Evolutionary conservation across 129 eudicot genomes (phyloP).

Genomic region (Centaurea solstitialis): DNA sequence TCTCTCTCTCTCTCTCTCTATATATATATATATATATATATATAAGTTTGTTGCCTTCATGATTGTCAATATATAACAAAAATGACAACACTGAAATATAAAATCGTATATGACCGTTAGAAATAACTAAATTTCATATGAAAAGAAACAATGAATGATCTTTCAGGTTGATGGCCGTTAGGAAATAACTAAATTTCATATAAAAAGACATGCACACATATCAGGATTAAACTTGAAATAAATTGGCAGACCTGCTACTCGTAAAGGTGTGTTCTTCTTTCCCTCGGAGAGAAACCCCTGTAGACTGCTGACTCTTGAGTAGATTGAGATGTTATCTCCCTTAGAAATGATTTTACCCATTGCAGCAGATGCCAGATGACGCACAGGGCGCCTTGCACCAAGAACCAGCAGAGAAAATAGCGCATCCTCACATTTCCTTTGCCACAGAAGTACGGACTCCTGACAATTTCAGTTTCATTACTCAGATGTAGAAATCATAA

Average conservation of each 20-base stretch:
- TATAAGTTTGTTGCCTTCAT: background rate
- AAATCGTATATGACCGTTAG: background rate
- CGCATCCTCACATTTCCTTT: constrained; percentile 96
- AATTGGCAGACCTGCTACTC: constrained; percentile 80
- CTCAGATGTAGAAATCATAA: constrained; percentile 3
- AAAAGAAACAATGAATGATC: background rate
- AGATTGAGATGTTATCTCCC: constrained; percentile 87
- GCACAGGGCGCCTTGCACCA: constrained; percentile 97
- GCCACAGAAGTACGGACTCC: constrained; percentile 88
- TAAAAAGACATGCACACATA: background rate
- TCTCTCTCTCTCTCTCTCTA: no score
- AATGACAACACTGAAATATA: constrained; percentile 4
- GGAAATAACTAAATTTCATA: background rate
- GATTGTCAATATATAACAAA: constrained; percentile 19
- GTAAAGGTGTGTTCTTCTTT: constrained; percentile 81
- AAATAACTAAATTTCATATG: background rate
- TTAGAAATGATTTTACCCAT: constrained; percentile 78
- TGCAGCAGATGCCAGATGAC: constrained; percentile 94
- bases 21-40: no score
- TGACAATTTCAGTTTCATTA: constrained; percentile 23
- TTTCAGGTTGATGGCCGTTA: background rate
- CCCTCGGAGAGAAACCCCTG: constrained; percentile 97
- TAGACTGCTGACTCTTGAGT: constrained; percentile 92
- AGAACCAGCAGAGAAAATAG: constrained; percentile 84
- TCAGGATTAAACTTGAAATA: constrained; percentile 3